These are phyloP conservation scores for Paracorniculantispora psalliotae DNA, from an alignment of 2,329 filamentous ascomycete species.

Conservation along the genomic window DNA sequence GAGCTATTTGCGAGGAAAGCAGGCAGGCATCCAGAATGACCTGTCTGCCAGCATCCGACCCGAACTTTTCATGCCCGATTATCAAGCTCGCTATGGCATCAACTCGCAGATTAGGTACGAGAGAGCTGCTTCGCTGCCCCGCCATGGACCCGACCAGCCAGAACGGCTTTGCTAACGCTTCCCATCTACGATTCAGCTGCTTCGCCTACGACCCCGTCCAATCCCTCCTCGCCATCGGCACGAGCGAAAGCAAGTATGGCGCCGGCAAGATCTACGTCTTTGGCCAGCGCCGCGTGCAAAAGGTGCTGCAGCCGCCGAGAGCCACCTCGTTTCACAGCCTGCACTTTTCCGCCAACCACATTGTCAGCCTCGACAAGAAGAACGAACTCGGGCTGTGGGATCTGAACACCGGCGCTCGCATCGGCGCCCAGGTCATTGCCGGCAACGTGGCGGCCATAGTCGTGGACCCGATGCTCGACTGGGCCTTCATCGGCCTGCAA, in stretches of 20 bases:
- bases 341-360: constrained; percentile 80
- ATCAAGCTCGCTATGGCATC: constrained; percentile 78
- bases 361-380: constrained; percentile 78
- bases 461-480: constrained; percentile 88
- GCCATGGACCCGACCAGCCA: constrained; percentile 8
- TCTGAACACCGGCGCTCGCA: constrained; percentile 60
- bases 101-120: constrained; percentile 64
- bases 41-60: constrained; percentile 75
- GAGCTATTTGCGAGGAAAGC: constrained; percentile 84
- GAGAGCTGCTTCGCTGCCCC: neutral
- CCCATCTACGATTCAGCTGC: constrained; percentile 48
- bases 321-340: constrained; percentile 70
- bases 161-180: constrained; percentile 19
- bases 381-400: constrained; percentile 85
- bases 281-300: constrained; percentile 75
- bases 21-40: constrained; percentile 88
- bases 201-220: constrained; percentile 91
- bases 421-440: constrained; percentile 69
- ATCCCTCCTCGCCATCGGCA: constrained; percentile 87
- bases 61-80: constrained; percentile 76
- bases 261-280: constrained; percentile 85
- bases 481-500: constrained; percentile 79
- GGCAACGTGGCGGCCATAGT: constrained; percentile 69
- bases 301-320: constrained; percentile 65
- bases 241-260: constrained; percentile 79